These are phyloP conservation scores for Solanum hybrid DNA, from an alignment of 305 asterid species.

Conservation along the genomic window DNA sequence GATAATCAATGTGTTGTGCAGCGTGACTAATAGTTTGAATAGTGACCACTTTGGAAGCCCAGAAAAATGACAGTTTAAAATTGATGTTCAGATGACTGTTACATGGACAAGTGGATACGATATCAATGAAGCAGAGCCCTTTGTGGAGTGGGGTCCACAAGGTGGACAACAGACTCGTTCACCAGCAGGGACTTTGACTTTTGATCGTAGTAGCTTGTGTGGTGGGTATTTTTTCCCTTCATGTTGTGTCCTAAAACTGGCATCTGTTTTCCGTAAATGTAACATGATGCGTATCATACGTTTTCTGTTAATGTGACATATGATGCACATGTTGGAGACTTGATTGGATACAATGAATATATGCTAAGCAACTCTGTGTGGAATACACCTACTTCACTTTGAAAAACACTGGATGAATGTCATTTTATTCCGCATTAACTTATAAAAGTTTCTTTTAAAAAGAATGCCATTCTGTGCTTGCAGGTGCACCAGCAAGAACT, in stretches of 20 bases:
- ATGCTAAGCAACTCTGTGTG: background rate
- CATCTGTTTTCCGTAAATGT: background rate
- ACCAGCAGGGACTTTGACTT: slow-evolving; percentile 75
- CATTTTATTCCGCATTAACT: slow-evolving; percentile 16
- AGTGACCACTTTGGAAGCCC: background rate
- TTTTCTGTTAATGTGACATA: background rate
- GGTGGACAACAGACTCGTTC: slow-evolving; percentile 45
- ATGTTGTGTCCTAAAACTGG: background rate
- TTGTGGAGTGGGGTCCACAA: slow-evolving; percentile 78
- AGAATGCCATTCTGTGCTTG: slow-evolving; percentile 4
- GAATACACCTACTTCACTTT: background rate
- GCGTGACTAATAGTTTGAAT: background rate
- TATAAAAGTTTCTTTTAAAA: background rate
- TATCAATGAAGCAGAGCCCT: slow-evolving; percentile 51
- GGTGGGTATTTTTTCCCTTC: slow-evolving; percentile 37
- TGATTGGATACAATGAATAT: background rate
- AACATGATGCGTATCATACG: background rate
- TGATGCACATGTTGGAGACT: background rate
- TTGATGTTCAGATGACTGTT: slow-evolving; percentile 64
- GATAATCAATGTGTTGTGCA: background rate
- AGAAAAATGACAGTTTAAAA: slow-evolving; percentile 10
- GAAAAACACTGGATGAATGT: background rate
- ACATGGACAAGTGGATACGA: slow-evolving; percentile 95
- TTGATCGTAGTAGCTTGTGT: slow-evolving; percentile 76
- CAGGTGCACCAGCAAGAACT: slow-evolving; percentile 89